Percentiles rank a stretch among this genome's conserved stretches.
Conservation (phyloP, 306 rosid species). For the Betula pendula region DNA sequence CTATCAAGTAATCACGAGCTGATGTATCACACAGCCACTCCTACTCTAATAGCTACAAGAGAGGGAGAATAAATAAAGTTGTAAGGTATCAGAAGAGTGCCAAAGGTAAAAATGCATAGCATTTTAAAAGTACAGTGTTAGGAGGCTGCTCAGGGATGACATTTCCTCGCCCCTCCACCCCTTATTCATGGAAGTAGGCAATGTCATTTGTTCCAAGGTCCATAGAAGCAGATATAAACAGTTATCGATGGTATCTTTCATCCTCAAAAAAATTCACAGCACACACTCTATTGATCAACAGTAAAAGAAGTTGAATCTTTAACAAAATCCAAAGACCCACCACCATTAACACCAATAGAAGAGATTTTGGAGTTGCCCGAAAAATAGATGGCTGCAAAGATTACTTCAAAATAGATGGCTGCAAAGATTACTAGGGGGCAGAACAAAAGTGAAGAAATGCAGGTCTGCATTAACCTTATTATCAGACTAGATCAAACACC, state of each 20-base stretch:
- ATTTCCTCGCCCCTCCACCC: background rate
- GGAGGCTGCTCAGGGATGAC: background rate
- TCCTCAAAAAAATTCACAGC: background rate
- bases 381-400: background rate
- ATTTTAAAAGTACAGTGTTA: background rate
- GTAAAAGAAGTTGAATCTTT: background rate
- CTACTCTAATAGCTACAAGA: no score
- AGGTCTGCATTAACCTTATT: background rate
- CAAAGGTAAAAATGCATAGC: background rate
- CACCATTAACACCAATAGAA: background rate
- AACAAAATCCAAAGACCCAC: background rate
- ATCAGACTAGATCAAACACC: background rate
- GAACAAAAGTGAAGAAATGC: background rate
- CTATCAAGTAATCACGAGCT: no score
- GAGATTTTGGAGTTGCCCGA: background rate
- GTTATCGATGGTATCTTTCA: background rate
- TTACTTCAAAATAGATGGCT: background rate
- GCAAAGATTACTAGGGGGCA: background rate
- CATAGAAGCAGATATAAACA: background rate
- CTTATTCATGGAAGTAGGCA: background rate
- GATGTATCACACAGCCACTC: no score
- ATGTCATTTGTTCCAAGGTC: background rate
- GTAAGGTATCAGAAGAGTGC: background rate
- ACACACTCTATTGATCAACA: background rate
- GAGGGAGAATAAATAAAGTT: background rate